Percentiles rank a stretch among this genome's conserved stretches.
Evolutionary conservation across 352 stramenopile genomes (phyloP).

Genomic region (Phytopythium chamaehyphon): DNA sequence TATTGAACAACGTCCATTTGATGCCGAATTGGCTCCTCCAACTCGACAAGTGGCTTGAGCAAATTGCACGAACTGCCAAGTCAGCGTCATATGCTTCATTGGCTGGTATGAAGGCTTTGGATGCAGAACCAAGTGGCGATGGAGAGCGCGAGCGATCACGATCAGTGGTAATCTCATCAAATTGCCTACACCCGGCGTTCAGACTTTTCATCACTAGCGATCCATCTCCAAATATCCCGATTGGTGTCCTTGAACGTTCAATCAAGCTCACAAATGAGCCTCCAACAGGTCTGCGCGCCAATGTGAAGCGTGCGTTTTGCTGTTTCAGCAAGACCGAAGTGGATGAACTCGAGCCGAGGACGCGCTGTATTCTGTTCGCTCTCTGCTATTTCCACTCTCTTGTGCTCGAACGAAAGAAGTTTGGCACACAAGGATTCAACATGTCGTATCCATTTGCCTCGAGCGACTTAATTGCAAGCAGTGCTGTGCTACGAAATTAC

Average conservation of each 20-base stretch:
- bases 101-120: background rate
- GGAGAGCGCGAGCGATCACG: conserved; percentile 11
- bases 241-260: conserved; percentile 84
- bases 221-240: conserved; percentile 78
- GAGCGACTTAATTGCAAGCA: conserved; percentile 82
- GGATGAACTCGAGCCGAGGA: conserved; percentile 82
- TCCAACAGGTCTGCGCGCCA: conserved; percentile 82
- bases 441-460: conserved; percentile 88
- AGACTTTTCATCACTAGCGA: conserved; percentile 90
- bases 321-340: conserved; percentile 71
- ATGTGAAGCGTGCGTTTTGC: conserved; percentile 84
- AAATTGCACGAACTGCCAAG: conserved; percentile 56
- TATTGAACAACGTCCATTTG: conserved; percentile 94
- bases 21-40: conserved; percentile 93
- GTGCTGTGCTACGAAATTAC: conserved; percentile 87
- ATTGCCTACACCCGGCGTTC: conserved; percentile 65
- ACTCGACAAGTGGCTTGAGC: conserved; percentile 91
- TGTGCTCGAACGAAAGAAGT: conserved; percentile 92
- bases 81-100: conserved; percentile 42
- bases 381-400: conserved; percentile 93
- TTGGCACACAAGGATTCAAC: conserved; percentile 89
- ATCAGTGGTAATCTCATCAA: conserved; percentile 11
- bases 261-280: conserved; percentile 91
- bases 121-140: conserved; percentile 1
- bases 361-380: conserved; percentile 86